Conservation (phyloP, 306 rosid genomes). For the Lablab purpureus region DNA sequence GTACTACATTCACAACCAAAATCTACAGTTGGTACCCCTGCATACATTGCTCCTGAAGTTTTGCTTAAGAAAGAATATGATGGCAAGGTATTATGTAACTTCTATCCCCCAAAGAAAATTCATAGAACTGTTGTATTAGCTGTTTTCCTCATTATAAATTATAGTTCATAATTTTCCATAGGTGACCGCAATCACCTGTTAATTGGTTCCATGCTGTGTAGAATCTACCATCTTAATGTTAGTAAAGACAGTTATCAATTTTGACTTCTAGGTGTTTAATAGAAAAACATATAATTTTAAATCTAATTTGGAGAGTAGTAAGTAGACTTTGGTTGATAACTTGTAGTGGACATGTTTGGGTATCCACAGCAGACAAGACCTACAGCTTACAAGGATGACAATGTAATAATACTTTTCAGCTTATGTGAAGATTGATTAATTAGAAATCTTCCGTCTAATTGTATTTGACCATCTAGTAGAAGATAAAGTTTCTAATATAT, state of each 20-base stretch:
- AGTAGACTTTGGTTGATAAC: not conserved
- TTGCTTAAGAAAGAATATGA: conserved; percentile 94
- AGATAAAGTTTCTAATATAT: no score
- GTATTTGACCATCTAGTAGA: no score
- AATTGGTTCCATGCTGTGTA: conserved; percentile 9
- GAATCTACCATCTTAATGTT: not conserved
- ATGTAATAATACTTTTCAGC: conserved; percentile 3
- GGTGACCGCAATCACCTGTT: not conserved
- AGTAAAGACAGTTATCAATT: not conserved
- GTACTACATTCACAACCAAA: conserved; percentile 97
- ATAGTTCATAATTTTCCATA: conserved; percentile 10
- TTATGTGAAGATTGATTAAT: no score
- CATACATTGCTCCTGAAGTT: conserved; percentile 96
- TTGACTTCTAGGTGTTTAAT: not conserved
- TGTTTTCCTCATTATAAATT: not conserved
- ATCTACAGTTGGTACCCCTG: conserved; percentile 98
- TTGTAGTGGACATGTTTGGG: not conserved
- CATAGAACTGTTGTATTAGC: not conserved
- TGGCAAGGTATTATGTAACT: conserved; percentile 77
- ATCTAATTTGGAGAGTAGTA: not conserved
- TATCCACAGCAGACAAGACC: not conserved
- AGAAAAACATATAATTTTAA: not conserved
- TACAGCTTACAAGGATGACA: not conserved
- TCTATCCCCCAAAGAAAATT: conserved; percentile 17
- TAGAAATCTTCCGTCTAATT: no score